These are phyloP conservation scores for Anthoceros angustus DNA, from an alignment of 225 moss, liverwort and hornwort genomes.

Conservation along the genomic window DNA sequence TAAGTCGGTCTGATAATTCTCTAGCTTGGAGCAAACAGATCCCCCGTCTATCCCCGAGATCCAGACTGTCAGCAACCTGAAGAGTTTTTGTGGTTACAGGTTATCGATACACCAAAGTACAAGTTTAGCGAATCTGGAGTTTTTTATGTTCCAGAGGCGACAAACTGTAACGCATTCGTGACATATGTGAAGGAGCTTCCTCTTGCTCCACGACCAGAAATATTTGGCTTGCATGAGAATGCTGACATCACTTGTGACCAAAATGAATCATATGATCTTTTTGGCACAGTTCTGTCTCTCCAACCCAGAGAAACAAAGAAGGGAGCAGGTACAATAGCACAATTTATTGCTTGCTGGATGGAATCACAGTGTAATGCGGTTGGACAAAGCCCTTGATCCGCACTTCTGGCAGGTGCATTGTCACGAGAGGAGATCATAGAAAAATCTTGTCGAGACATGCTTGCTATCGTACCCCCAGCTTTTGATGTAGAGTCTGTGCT, in stretches of 20 bases:
- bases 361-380: background rate
- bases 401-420: constrained; percentile 21
- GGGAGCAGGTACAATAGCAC: constrained; percentile 4
- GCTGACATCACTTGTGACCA: constrained; percentile 89
- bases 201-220: constrained; percentile 55
- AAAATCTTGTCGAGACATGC: constrained; percentile 46
- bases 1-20: constrained; percentile 4
- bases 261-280: constrained; percentile 70
- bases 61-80: background rate
- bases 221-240: constrained; percentile 85
- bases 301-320: constrained; percentile 57
- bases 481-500: constrained; percentile 51
- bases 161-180: constrained; percentile 48
- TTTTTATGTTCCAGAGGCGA: constrained; percentile 43
- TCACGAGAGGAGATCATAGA: constrained; percentile 59
- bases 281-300: constrained; percentile 42
- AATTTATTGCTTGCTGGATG: background rate
- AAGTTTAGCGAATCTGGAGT: constrained; percentile 54
- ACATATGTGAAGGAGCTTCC: constrained; percentile 56
- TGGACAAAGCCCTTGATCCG: background rate
- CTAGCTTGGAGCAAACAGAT: too few relatives aligned
- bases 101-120: constrained; percentile 39
- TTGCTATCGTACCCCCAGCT: constrained; percentile 20
- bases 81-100: constrained; percentile 13
- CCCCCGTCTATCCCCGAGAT: background rate